Percentiles rank a stretch among this genome's conserved stretches.
Conservation (phyloP, 2,329 filamentous ascomycete species). For the Leptodontidium sp. region DNA sequence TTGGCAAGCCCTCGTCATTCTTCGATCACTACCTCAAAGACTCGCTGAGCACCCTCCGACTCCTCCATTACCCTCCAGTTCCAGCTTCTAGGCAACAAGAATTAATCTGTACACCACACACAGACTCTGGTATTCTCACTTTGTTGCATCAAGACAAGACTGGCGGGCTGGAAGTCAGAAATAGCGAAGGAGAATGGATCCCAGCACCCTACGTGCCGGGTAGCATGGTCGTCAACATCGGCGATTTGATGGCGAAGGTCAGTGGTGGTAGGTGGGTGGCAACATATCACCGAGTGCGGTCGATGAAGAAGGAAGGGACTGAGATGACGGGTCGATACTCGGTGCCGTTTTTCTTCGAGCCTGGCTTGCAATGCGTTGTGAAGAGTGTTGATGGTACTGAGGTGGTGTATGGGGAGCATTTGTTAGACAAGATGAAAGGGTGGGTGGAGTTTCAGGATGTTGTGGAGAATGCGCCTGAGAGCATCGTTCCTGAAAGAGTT, state of each 20-base stretch:
- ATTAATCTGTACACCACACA: constrained; percentile 51
- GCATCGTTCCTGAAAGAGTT: neutral
- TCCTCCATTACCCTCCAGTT: constrained; percentile 54
- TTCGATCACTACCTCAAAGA: constrained; percentile 52
- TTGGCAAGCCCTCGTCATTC: constrained; percentile 50
- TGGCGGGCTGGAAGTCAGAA: constrained; percentile 56
- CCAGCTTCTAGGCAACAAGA: constrained; percentile 33
- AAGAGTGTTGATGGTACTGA: constrained; percentile 45
- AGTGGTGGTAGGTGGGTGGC: constrained; percentile 53
- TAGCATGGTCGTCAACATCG: constrained; percentile 59
- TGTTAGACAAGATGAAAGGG: constrained; percentile 53
- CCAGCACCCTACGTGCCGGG: constrained; percentile 55
- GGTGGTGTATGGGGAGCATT: constrained; percentile 53
- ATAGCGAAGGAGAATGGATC: constrained; percentile 57
- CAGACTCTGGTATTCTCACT: constrained; percentile 57
- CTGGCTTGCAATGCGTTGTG: constrained; percentile 52
- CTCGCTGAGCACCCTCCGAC: constrained; percentile 54
- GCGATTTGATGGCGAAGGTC: constrained; percentile 49
- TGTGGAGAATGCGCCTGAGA: constrained; percentile 11
- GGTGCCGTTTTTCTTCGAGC: constrained; percentile 58
- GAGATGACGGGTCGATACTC: constrained; percentile 46
- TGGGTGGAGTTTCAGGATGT: constrained; percentile 54
- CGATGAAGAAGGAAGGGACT: constrained; percentile 34
- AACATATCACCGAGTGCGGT: constrained; percentile 55
- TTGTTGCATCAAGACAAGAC: constrained; percentile 57